Evolutionary conservation across 2,329 filamentous ascomycete species (phyloP), one percentile per base, ranked within the genome.

Genomic region (Colletotrichum neosansevieriae): DNA sequence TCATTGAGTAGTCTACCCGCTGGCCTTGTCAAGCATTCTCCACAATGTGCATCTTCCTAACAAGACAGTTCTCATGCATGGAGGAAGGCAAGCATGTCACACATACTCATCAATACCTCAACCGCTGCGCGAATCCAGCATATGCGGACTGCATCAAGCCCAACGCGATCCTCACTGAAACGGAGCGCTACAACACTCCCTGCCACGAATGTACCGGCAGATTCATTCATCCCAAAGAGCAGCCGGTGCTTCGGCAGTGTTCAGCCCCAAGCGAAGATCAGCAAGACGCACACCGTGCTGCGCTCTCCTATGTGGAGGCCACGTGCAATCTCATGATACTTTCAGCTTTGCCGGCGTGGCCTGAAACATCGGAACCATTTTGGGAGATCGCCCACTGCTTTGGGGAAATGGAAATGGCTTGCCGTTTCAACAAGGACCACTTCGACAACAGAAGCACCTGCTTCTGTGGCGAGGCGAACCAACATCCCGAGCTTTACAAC

Each of bases 371-470:
- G 15, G 50, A 24, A 29, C 7, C 29, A 29, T 29, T 7, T 29
- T 29, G 29, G 29, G 29, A 29, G 29, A 29, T 29, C 6, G 29
- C 29, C 29, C 29, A 29, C 7, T 29, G 29, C 29, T 29, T 29
- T 29, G 29, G 29, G 38, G 65, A 66, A 49, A 56, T 65, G 13
- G 69, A 70, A 21, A 44, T 40, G 49, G 69, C 69, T 32, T 70
- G 65, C 29, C 59, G 60, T 44, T 69, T 70, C 57, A 24, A 64
- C 59, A 63, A 64, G 19, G 24, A 61, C 34, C 69, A 70, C 17
- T 61, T 69, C 12, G 49, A 56, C 10, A 57, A 51, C 2, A 49
- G 54, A 10, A 9, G 40, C 36, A 5, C 19, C 4, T 70, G 69
- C 36, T 34, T 29, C 7, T 64, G 44, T 34, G 6, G 7, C 6